These are phyloP conservation scores for Pleurotus sapidus DNA, from an alignment of 768 basidiomycete species.

Conservation along the genomic window DNA sequence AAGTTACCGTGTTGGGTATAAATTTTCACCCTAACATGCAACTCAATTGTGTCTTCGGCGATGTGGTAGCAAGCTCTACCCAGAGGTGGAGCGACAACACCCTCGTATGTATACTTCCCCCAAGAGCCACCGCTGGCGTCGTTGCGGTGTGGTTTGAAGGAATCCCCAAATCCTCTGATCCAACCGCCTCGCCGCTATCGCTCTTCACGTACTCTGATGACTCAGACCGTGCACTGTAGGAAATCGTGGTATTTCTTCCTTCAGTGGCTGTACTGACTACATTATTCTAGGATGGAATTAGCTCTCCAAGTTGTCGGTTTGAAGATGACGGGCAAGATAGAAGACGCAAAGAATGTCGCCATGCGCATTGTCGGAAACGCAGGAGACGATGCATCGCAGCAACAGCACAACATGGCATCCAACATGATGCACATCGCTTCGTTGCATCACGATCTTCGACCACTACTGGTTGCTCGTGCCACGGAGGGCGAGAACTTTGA, in stretches of 20 bases:
- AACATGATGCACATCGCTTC: conserved; percentile 57
- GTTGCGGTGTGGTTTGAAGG: conserved; percentile 91
- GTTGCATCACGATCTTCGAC: conserved; percentile 49
- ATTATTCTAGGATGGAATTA: conserved; percentile 77
- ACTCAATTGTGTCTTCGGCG: conserved; percentile 84
- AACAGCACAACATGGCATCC: conserved; percentile 23
- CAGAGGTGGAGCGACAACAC: conserved; percentile 93
- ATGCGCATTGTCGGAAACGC: conserved; percentile 86
- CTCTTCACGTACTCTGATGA: conserved; percentile 92
- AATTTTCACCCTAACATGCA: conserved; percentile 79
- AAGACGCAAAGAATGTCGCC: conserved; percentile 90
- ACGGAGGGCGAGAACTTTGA: conserved; percentile 68
- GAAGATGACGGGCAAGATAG: conserved; percentile 95
- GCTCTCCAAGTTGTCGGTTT: conserved; percentile 93
- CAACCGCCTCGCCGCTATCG: conserved; percentile 44
- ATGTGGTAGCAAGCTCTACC: conserved; percentile 75
- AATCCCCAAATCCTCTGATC: conserved; percentile 55
- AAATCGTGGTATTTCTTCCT: conserved; percentile 17
- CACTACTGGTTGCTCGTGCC: conserved; percentile 53
- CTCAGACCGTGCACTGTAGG: conserved; percentile 84
- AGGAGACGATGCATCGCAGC: conserved; percentile 47
- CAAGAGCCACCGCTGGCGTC: conserved; percentile 74
- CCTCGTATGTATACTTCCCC: conserved; percentile 87
- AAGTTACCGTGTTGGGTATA: conserved; percentile 90
- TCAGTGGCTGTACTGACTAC: conserved; percentile 10